Conservation (phyloP, 768 basidiomycete genomes). For the Lentinula edodes region DNA sequence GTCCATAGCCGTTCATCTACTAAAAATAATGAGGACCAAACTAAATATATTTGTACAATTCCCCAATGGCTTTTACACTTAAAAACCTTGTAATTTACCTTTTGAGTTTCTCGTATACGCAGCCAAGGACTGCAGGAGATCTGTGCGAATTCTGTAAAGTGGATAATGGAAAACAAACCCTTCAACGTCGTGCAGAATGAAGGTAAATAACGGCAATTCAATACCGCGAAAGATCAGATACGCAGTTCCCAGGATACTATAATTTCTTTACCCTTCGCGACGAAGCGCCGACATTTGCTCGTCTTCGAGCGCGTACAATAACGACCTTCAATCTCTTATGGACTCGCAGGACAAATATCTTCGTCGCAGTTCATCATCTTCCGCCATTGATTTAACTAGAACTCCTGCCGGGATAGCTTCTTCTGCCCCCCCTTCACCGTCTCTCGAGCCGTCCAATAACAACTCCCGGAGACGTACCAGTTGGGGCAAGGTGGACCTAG, state of each 20-base stretch:
- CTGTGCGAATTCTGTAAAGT: no score
- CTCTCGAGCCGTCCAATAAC: conserved; percentile 46
- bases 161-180: neutral
- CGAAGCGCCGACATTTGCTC: neutral
- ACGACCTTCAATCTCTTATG: neutral
- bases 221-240: neutral
- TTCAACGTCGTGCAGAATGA: neutral
- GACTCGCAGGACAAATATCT: conserved; percentile 2
- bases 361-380: conserved; percentile 35
- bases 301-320: neutral
- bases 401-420: conserved; percentile 36
- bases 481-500: conserved; percentile 45
- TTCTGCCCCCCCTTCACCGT: conserved; percentile 49
- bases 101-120: no score
- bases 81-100: no score
- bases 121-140: no score
- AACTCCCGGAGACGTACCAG: conserved; percentile 52
- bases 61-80: no score
- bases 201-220: neutral
- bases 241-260: neutral
- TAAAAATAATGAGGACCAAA: no score
- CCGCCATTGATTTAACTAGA: conserved; percentile 50
- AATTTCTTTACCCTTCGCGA: neutral
- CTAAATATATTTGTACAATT: no score
- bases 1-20: no score